Base-by-base conservation (phyloP, 2,329 filamentous ascomycete species). In the Fusarium domesticum region DNA sequence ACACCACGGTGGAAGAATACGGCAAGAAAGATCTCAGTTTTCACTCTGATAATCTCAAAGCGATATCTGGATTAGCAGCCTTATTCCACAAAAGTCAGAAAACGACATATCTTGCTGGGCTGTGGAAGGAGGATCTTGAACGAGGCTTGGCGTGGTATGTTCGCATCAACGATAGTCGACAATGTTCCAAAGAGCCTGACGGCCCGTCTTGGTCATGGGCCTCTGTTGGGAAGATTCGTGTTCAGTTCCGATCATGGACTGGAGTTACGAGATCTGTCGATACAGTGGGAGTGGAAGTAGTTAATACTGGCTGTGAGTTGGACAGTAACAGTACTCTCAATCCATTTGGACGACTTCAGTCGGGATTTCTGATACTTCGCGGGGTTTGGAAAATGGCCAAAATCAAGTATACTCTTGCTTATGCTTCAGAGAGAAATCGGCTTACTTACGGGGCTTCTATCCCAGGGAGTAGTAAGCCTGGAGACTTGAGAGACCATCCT, bases 181-280 rank as follows among this genome's bases (percentile, higher is more conserved):
- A 16, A 6, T 35, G 45, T 1, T 38, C 30, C 3, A 14, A 41
- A 7, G n/a, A 35, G 4, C 2, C 3, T 2, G 6, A 37, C 6
- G 37, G 31, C 4, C 44, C 50, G 11, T 45, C 50, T 18, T 52
- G 50, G 50, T 38, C 47, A 11, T 52, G 50, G 50, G 40, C 50
- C 3, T 50, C 50, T 12, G 47, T 47, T 3, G 50, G 50, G 1
- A 52, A 52, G 33, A 41, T 50, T 2, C 43, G 47, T 4, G 34
- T 52, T 18, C 31, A 35, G 14, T 47, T 40, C 10, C 36, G 45
- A 5, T 47, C 45, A 4, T 43, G 37, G 37, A 18, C n/a, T 15
- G 28, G 40, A n/a, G 35, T 23, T 15, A n/a, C n/a, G n/a, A n/a
- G n/a, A n/a, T 15, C 33, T 2, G 25, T 18, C 1, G 10, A 28